Evolutionary conservation across 2,329 filamentous ascomycete species (phyloP), one percentile per base, ranked within the genome.

Genomic region (Talaromyces sp.): DNA sequence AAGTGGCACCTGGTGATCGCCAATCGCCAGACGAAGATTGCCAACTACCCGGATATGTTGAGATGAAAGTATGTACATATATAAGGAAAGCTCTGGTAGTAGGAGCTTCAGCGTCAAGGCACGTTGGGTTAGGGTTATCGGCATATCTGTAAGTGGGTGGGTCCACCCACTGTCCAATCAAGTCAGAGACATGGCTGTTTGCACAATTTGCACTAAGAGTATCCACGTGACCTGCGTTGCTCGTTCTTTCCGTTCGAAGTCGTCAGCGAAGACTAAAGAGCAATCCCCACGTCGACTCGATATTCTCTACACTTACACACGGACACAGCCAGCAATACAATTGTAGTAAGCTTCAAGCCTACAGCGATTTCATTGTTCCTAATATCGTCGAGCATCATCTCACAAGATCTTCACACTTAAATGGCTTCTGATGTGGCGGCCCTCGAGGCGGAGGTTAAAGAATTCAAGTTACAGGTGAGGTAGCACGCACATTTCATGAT

Each of bases 401-500:
- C 8, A 15, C 36, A 38, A 38, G 11, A 27, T 58, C 54, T 58
- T 19, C 49, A 53, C 27, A 11, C 15, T 1, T 17, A 38, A 43
- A 82, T 82, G 80, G 74, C 74, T 27, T 65, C 72, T 29, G 79
- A 82, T 60, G 71, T 82, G 31, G 74, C 77, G 53, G 75, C 76
- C 59, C 72, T 83, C 22, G 79, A 83, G 72, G 76, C 75, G 34
- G 79, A 87, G 73, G 78, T 87, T 56, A 86, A 86, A 73, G 85
- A 86, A 76, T 88, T 86, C 75, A 85, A 82, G 75, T 74, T 85
- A 69, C 85, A 87, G 82, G 85, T 86, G 72, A 62, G 63, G 49
- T 22, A 53, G 25, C 45, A 3, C 36, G 27, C 31, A 51, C 19
- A 31, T 17, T 4, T 10, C 61, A 34, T n/a, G 3, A 22, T 10